Percentiles rank a stretch among this genome's conserved stretches.
Conservation (phyloP, 73 alveolate species). For the Breviolum minutum region DNA sequence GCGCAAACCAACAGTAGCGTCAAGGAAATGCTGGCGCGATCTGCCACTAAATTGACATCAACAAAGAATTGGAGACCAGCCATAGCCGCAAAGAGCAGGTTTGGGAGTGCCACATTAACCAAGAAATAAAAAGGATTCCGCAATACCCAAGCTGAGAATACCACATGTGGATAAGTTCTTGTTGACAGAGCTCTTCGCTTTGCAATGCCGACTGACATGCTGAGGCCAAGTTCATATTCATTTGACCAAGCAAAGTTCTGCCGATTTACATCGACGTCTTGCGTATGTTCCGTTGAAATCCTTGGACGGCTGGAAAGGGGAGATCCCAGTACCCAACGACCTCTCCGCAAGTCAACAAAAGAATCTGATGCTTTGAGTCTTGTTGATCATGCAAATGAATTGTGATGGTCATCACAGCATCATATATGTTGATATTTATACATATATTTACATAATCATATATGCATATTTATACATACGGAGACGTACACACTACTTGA, state of each 20-base stretch:
- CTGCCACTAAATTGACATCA: conserved; percentile 27
- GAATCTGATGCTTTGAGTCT: no score
- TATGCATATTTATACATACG: no score
- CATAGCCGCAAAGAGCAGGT: conserved; percentile 69
- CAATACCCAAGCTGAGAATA: conserved; percentile 28
- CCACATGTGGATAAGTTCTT: conserved; percentile 52
- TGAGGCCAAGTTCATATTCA: conserved; percentile 43
- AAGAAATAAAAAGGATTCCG: conserved; percentile 64
- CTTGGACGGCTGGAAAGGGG: background rate
- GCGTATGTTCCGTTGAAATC: conserved; percentile 14
- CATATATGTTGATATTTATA: no score
- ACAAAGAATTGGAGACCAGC: conserved; percentile 71
- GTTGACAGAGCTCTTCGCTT: conserved; percentile 37
- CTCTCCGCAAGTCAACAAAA: background rate
- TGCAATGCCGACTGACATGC: conserved; percentile 17
- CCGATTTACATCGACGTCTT: conserved; percentile 58
- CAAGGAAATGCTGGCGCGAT: conserved; percentile 56
- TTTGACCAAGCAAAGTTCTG: conserved; percentile 46
- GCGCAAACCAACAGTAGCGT: conserved; percentile 71
- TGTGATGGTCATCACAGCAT: no score
- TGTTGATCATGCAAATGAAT: no score
- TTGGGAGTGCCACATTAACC: conserved; percentile 61
- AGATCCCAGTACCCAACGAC: background rate
- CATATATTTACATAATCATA: no score
- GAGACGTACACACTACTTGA: no score